Conservation (phyloP, 139 green algal species). For the Zygnema cylindricum region DNA sequence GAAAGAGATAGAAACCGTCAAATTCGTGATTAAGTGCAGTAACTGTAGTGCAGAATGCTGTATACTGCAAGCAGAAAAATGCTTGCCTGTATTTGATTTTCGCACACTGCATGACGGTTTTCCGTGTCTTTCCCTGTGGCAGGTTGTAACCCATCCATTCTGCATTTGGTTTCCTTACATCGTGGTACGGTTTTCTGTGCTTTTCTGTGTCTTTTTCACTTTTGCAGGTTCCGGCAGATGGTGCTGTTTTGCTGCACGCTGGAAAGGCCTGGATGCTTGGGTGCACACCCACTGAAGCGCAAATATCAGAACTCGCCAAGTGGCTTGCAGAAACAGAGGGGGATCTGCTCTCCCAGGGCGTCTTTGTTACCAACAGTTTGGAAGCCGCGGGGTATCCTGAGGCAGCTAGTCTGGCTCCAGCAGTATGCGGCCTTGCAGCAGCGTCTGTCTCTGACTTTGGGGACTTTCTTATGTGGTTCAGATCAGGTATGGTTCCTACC, state of each 20-base stretch:
- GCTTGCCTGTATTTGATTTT: too few relatives aligned
- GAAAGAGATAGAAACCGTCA: too few relatives aligned
- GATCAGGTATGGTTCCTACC: constrained; percentile 23
- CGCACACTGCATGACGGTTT: too few relatives aligned
- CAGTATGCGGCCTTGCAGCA: constrained; percentile 46
- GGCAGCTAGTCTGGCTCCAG: constrained; percentile 10
- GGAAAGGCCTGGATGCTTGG: constrained; percentile 24
- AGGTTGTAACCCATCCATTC: too few relatives aligned
- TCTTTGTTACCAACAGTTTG: constrained; percentile 34
- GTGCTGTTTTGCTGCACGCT: constrained; percentile 38
- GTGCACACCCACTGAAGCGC: constrained; percentile 8
- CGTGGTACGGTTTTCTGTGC: too few relatives aligned
- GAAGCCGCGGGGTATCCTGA: constrained; percentile 17
- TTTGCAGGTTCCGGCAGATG: constrained; percentile 40
- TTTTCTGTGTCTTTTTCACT: too few relatives aligned
- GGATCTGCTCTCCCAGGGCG: constrained; percentile 13
- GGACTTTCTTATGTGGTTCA: constrained; percentile 58
- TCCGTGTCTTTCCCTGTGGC: too few relatives aligned
- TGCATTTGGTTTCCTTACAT: too few relatives aligned
- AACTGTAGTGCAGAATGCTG: too few relatives aligned
- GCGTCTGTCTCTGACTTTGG: background rate
- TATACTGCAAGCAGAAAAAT: too few relatives aligned
- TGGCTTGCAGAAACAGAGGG: constrained; percentile 28
- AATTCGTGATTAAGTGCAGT: too few relatives aligned
- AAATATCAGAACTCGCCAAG: background rate